These are phyloP conservation scores for Saccharomycopsis microspora DNA, from an alignment of 805 yeast species.

Conservation along the genomic window DNA sequence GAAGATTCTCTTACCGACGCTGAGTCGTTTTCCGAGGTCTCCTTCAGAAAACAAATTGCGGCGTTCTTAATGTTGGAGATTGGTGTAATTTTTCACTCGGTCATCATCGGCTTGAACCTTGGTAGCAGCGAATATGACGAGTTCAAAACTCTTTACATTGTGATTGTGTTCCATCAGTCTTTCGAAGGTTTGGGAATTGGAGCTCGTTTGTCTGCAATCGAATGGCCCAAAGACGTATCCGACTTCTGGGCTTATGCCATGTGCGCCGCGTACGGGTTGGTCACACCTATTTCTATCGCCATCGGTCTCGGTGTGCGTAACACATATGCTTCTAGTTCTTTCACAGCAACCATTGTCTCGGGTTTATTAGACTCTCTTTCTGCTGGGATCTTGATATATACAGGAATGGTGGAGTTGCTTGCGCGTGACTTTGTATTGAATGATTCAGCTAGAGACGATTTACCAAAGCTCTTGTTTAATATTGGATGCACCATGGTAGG, in stretches of 20 bases:
- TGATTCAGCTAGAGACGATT: slow-evolving; percentile 29
- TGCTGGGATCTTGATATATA: slow-evolving; percentile 60
- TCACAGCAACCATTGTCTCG: slow-evolving; percentile 40
- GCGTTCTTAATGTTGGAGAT: slow-evolving; percentile 53
- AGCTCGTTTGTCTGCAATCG: slow-evolving; percentile 48
- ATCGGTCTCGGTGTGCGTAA: slow-evolving; percentile 69
- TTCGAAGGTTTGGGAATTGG: slow-evolving; percentile 78
- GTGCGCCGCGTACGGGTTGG: slow-evolving; percentile 39
- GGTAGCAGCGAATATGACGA: slow-evolving; percentile 49
- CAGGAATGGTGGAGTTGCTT: slow-evolving; percentile 64
- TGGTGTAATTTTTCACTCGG: slow-evolving; percentile 67
- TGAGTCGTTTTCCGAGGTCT: neutral
- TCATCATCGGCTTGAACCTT: slow-evolving; percentile 58
- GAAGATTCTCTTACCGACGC: neutral
- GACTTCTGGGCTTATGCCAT: slow-evolving; percentile 41
- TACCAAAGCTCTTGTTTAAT: slow-evolving; percentile 31
- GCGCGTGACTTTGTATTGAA: slow-evolving; percentile 57
- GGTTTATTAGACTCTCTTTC: slow-evolving; percentile 64
- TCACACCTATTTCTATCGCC: slow-evolving; percentile 62
- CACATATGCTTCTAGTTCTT: slow-evolving; percentile 46
- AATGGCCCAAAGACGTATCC: slow-evolving; percentile 36
- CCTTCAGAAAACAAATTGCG: slow-evolving; percentile 23
- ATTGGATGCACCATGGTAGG: slow-evolving; percentile 39
- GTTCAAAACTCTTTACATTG: slow-evolving; percentile 52
- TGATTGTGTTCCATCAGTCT: slow-evolving; percentile 61